phyloP scores from a whole-genome alignment of 2,329 filamentous ascomycete genomes.

The Colletotrichum sp. region DNA sequence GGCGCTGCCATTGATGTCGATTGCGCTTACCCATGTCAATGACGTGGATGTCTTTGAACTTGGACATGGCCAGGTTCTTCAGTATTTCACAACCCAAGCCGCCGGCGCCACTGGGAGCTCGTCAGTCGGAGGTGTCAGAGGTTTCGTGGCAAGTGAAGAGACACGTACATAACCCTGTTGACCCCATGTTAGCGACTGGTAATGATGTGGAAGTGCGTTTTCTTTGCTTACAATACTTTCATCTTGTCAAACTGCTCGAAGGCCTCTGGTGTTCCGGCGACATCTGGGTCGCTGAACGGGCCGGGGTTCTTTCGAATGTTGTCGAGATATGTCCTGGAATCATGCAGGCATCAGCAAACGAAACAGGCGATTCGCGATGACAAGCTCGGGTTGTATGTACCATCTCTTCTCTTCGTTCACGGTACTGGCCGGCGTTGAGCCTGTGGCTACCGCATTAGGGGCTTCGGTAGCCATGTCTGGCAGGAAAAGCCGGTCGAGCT shows the following conservation, averaged over 20 bases:
- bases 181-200: slow-evolving; percentile 25
- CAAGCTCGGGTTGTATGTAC: neutral
- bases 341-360: neutral
- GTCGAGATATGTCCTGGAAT: slow-evolving; percentile 79
- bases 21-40: slow-evolving; percentile 88
- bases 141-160: slow-evolving; percentile 15
- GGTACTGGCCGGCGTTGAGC: neutral
- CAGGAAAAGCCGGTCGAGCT: neutral
- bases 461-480: slow-evolving; percentile 6
- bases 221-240: slow-evolving; percentile 71
- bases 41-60: slow-evolving; percentile 96
- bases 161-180: slow-evolving; percentile 56
- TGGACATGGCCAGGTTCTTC: slow-evolving; percentile 93
- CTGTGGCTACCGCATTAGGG: neutral
- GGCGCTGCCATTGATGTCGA: neutral
- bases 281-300: slow-evolving; percentile 76
- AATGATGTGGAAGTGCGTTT: neutral
- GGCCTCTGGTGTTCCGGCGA: slow-evolving; percentile 55
- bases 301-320: slow-evolving; percentile 77
- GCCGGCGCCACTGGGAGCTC: slow-evolving; percentile 77
- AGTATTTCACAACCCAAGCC: slow-evolving; percentile 95
- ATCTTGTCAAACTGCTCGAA: slow-evolving; percentile 67
- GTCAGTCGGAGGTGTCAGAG: slow-evolving; percentile 22
- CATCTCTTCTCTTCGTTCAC: slow-evolving; percentile 21
- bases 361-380: neutral